phyloP scores from a whole-genome alignment of 257 asterid species.

The Plantago elongata region DNA sequence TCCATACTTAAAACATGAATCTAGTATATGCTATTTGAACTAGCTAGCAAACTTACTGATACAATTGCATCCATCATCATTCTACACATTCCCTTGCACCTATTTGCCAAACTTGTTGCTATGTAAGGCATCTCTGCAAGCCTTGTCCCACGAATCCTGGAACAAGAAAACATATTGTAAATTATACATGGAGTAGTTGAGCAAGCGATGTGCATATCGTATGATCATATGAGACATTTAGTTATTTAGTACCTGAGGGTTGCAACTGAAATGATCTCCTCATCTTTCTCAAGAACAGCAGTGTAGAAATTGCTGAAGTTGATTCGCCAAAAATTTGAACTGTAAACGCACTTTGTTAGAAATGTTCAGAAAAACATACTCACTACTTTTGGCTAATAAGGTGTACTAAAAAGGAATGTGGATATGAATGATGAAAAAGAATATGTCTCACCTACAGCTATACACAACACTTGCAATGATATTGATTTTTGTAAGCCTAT shows the following conservation, averaged over 20 bases:
- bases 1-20: neutral
- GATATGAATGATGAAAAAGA: neutral
- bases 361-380: neutral
- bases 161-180: neutral
- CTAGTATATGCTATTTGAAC: neutral
- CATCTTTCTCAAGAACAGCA: constrained; percentile 50
- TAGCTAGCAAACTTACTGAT: constrained; percentile 24
- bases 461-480: constrained; percentile 43
- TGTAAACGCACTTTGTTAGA: constrained; percentile 18
- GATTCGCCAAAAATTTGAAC: constrained; percentile 47
- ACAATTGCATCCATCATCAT: constrained; percentile 44
- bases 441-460: constrained; percentile 36
- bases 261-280: constrained; percentile 55
- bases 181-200: neutral
- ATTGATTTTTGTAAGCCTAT: constrained; percentile 37
- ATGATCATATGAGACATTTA: neutral
- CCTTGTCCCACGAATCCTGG: constrained; percentile 51
- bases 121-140: constrained; percentile 67
- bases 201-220: neutral
- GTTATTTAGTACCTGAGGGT: constrained; percentile 36
- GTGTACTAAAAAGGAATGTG: neutral
- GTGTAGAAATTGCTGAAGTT: constrained; percentile 45
- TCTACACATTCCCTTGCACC: constrained; percentile 57
- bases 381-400: neutral
- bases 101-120: constrained; percentile 35